Evolutionary conservation across 441 rosid species (phyloP), one percentile per base, ranked within the genome.

Genomic region (Euphorbia corollata): DNA sequence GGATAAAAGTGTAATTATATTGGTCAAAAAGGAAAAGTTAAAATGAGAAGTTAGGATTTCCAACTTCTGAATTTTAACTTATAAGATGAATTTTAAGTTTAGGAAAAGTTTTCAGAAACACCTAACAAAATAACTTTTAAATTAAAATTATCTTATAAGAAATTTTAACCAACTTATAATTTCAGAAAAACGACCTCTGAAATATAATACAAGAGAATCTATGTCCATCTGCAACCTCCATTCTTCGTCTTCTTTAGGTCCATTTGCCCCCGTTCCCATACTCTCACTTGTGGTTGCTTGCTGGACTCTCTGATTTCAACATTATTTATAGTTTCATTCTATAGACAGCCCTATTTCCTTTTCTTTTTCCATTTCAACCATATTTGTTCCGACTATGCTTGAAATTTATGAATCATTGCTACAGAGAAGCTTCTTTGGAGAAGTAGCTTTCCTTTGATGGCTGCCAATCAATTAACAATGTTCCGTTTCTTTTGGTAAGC

Each of bases 361-460:
- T n/a, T 0, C 10, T 18, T 6, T 51, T 19, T 18, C 56, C 23
- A n/a, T 18, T 18, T 6, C 27, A 19, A 13, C 30, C 58, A 54
- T 54, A 10, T 56, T 27, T 36, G 11, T 1, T 27, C 22, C 5
- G 5, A 23, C 11, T 5, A 23, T 43, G 13, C 13, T 63, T 7
- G 11, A 39, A 41, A 60, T 20, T 15, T 18, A 57, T 13, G 8
- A 32, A 34, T 16, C 1, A 11, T 5, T 8, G 64, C 15, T 34
- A 9, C 12, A 27, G 57, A 16, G 24, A 51, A 64, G 64, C 54
- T 62, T 41, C 65, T 22, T 18, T 19, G 24, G 68, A 77, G 61
- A 43, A 55, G 83, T 72, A 68, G 79, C 79, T 80, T 68, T 75
- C 82, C 68, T 51, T 39, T 24, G 69, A 20, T 19, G 45, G 38